A percentile compares a stretch with the other conserved stretches of the same genome.
phyloP scores from a whole-genome alignment of 2,329 filamentous ascomycete genomes.

The Diaporthe caulivora region DNA sequence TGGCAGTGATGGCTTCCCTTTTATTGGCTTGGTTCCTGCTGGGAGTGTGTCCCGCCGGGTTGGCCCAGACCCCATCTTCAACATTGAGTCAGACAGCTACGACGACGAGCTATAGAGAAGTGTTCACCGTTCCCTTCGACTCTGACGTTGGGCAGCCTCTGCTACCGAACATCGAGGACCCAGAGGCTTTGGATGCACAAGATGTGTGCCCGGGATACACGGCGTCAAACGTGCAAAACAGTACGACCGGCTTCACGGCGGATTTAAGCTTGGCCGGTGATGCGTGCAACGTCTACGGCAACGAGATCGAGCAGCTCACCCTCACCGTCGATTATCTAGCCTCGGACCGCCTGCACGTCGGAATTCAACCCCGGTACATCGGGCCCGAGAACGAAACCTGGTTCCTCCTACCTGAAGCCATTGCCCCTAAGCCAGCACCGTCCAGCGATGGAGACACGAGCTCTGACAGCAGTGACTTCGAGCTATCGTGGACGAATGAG shows the following conservation, averaged over 20 bases:
- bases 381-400: conserved; percentile 72
- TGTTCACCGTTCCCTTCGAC: conserved; percentile 37
- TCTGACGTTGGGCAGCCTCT: conserved; percentile 34
- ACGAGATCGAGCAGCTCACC: conserved; percentile 69
- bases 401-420: conserved; percentile 74
- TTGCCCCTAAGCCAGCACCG: conserved; percentile 68
- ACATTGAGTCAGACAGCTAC: conserved; percentile 5
- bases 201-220: conserved; percentile 73
- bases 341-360: conserved; percentile 74
- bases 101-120: conserved; percentile 33
- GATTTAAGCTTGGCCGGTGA: conserved; percentile 75
- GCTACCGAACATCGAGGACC: conserved; percentile 38
- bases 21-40: conserved; percentile 26
- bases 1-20: conserved; percentile 33
- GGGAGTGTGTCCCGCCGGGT: conserved; percentile 4
- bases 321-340: conserved; percentile 49
- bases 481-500: conserved; percentile 65
- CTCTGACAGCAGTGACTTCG: conserved; percentile 65
- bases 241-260: conserved; percentile 71
- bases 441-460: conserved; percentile 51
- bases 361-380: conserved; percentile 76
- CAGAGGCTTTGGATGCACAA: conserved; percentile 37
- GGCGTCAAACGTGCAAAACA: conserved; percentile 70
- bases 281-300: conserved; percentile 81
- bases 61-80: conserved; percentile 18